Conservation (phyloP, 106 monocot species). For the Platanthera zijinensis region DNA sequence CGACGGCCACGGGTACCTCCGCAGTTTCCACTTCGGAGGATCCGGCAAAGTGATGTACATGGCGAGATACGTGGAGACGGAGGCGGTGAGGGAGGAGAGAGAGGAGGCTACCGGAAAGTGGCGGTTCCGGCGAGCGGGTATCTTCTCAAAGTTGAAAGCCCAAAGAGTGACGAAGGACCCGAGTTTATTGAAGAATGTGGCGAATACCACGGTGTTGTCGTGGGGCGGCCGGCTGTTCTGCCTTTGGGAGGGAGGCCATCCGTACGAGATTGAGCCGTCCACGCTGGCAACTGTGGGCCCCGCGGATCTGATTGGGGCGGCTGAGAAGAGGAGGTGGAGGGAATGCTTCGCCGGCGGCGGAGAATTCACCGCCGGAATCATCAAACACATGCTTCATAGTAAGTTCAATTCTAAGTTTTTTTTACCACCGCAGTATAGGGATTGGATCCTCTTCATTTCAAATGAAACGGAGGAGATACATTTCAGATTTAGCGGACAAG, state of each 20-base stretch:
- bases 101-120: conserved; percentile 19
- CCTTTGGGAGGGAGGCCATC: conserved; percentile 84
- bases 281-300: conserved; percentile 49
- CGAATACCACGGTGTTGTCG: conserved; percentile 63
- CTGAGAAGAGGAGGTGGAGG: not conserved
- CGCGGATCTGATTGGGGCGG: conserved; percentile 23
- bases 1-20: conserved; percentile 92
- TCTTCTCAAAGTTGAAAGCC: conserved; percentile 56
- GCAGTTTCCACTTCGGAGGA: conserved; percentile 48
- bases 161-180: conserved; percentile 28
- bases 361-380: not conserved
- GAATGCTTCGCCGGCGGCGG: not conserved
- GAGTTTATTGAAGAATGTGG: conserved; percentile 84
- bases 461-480: too few relatives aligned
- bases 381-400: not conserved
- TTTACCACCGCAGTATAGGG: too few relatives aligned
- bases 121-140: conserved; percentile 66
- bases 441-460: too few relatives aligned
- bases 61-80: conserved; percentile 67
- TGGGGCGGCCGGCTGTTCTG: conserved; percentile 74
- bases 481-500: too few relatives aligned
- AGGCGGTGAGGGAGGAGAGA: conserved; percentile 57
- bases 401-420: not conserved
- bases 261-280: conserved; percentile 56
- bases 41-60: conserved; percentile 31